phyloP scores from a whole-genome alignment of 2,329 filamentous ascomycete genomes.

The Leptographium radiaticola region DNA sequence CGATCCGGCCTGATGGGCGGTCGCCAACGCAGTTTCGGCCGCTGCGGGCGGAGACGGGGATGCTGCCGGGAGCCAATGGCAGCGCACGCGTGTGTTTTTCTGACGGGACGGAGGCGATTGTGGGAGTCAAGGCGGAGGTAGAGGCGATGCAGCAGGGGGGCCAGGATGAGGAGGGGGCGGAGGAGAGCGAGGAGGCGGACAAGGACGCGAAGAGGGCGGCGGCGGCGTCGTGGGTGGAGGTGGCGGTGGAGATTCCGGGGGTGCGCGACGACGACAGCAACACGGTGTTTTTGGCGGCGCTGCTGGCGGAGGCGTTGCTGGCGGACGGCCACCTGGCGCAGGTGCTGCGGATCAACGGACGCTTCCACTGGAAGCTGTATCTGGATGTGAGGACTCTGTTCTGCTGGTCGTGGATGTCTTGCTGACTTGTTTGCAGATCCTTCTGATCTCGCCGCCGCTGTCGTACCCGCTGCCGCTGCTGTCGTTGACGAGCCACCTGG shows the following conservation, averaged over 20 bases:
- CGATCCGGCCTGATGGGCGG: slow-evolving; percentile 82
- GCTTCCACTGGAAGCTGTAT: slow-evolving; percentile 95
- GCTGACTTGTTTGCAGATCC: slow-evolving; percentile 43
- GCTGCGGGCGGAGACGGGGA: slow-evolving; percentile 76
- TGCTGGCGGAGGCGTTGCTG: slow-evolving; percentile 78
- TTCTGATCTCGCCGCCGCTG: slow-evolving; percentile 82
- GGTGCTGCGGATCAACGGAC: slow-evolving; percentile 71
- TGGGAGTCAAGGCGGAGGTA: slow-evolving; percentile 90
- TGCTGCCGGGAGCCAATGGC: slow-evolving; percentile 81
- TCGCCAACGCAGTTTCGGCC: slow-evolving; percentile 78
- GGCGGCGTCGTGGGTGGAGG: slow-evolving; percentile 58
- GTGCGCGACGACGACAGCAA: slow-evolving; percentile 81
- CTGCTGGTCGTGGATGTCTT: not conserved
- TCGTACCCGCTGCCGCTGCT: slow-evolving; percentile 90
- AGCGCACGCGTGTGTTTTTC: slow-evolving; percentile 88
- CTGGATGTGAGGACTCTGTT: slow-evolving; percentile 57
- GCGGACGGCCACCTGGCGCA: slow-evolving; percentile 56
- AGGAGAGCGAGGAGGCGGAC: not conserved
- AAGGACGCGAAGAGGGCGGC: slow-evolving; percentile 14
- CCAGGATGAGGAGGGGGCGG: slow-evolving; percentile 9
- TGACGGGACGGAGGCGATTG: slow-evolving; percentile 90
- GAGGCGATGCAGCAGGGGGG: slow-evolving; percentile 45
- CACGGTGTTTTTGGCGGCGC: slow-evolving; percentile 75
- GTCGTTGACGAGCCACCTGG: slow-evolving; percentile 85
- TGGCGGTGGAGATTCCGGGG: slow-evolving; percentile 84